Base-by-base conservation (phyloP, 2,329 filamentous ascomycete species). In the Xylaria sp. region DNA sequence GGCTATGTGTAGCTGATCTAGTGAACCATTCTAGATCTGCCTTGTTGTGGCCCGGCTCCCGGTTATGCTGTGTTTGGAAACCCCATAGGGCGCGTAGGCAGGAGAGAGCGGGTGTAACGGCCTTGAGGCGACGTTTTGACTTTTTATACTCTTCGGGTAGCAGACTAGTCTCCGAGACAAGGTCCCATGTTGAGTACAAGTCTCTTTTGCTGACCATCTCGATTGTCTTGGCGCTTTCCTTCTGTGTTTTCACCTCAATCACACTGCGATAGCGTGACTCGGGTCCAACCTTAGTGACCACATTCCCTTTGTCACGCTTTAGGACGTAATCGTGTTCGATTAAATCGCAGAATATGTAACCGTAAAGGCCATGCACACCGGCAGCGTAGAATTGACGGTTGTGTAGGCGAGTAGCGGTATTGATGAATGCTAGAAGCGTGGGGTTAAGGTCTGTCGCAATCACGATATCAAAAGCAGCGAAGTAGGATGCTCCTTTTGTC, bases 161-260 rank as follows among this genome's bases (percentile, higher is more conserved):
- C 8, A 87, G 86, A 8, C 93, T 93, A 9, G 89, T 89, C 78
- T 97, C 87, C 61, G 86, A 95, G 68, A 92, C 92, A n/a, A 97
- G 88, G 71, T 93, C 86, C 80, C 97, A 91, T 0, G 94, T 94
- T 3, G 92, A 93, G 83, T 98, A 99, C 1, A 91, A 84, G 78
- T 99, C 96, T 71, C 92, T 89, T 83, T 98, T 98, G 61, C 92
- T 96, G 67, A 99, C 94, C 72, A 93, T 86, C 79, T 99, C 96
- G 61, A 92, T 88, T 32, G 85, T 85, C 80, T 93, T 95, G 56
- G 84, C 85, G 66, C 89, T 88, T 72, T 92, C 89, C 69, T 88
- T 88, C 74, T 91, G 93, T 14, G 89, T 91, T 58, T 89, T 88
- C 11, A 94, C 89, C 71, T 88, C 85, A 36, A 94, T 81, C 66